These are phyloP conservation scores for Cucurbita pepo DNA, from an alignment of 306 rosid genomes.

Conservation along the genomic window DNA sequence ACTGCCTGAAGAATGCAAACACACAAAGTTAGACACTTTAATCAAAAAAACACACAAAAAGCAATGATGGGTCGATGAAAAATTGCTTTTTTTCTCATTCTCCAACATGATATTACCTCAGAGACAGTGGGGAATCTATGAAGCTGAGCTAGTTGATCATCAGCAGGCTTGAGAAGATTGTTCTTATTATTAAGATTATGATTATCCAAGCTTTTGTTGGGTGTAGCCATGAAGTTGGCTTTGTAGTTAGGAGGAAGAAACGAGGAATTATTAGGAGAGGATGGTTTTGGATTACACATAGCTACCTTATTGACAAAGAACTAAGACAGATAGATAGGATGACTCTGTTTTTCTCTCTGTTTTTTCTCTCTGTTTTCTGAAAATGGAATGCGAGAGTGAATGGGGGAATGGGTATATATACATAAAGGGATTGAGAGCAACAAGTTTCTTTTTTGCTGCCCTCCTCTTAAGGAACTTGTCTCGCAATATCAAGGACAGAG, in stretches of 20 bases:
- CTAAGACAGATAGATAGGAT: not conserved
- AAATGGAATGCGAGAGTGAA: slow-evolving; percentile 16
- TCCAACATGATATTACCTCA: slow-evolving; percentile 33
- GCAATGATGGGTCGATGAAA: not conserved
- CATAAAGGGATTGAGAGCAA: slow-evolving; percentile 24
- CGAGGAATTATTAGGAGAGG: slow-evolving; percentile 42
- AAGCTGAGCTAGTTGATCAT: slow-evolving; percentile 34
- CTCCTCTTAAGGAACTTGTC: slow-evolving; percentile 1
- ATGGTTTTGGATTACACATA: slow-evolving; percentile 56
- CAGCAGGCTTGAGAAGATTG: not conserved
- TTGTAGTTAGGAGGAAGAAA: slow-evolving; percentile 21
- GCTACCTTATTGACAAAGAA: not conserved
- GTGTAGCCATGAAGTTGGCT: slow-evolving; percentile 27
- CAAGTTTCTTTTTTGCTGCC: not conserved
- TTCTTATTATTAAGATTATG: not conserved
- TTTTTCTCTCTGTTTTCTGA: slow-evolving; percentile 4
- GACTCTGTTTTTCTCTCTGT: not conserved
- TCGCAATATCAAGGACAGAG: not conserved
- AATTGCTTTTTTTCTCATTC: not conserved
- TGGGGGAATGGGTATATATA: slow-evolving; percentile 33
- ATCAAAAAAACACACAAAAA: not conserved
- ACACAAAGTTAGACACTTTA: not conserved
- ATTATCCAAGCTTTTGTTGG: slow-evolving; percentile 17
- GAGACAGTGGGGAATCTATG: slow-evolving; percentile 65
- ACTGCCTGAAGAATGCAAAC: slow-evolving; percentile 30